Percentiles rank a stretch among this genome's conserved stretches.
These are phyloP conservation scores for Fusarium liriodendri DNA, from an alignment of 2,329 filamentous ascomycete species.

Conservation along the genomic window DNA sequence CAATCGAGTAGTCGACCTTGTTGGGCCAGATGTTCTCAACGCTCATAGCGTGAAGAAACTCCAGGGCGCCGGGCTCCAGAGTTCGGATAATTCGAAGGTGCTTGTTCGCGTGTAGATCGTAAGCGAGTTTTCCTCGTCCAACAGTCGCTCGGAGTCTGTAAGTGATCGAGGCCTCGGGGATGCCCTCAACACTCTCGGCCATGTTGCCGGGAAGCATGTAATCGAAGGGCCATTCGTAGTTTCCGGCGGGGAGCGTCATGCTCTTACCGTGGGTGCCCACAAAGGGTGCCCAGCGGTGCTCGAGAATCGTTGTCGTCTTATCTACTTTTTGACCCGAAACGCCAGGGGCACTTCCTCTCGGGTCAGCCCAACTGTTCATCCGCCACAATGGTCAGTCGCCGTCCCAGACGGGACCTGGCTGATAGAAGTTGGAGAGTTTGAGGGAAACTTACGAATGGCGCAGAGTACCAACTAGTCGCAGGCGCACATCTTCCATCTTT, in stretches of 20 bases:
- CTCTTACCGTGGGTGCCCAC: conserved; percentile 66
- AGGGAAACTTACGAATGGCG: conserved; percentile 68
- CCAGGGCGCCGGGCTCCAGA: conserved; percentile 78
- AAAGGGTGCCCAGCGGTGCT: conserved; percentile 77
- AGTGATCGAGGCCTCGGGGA: conserved; percentile 86
- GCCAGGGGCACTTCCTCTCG: conserved; percentile 65
- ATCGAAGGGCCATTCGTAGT: conserved; percentile 88
- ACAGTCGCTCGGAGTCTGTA: conserved; percentile 94
- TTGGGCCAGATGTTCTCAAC: conserved; percentile 98
- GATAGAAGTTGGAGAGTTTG: neutral
- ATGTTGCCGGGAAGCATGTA: conserved; percentile 76
- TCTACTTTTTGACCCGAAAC: conserved; percentile 70
- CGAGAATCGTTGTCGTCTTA: conserved; percentile 69
- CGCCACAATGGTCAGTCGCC: conserved; percentile 24
- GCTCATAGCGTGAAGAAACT: conserved; percentile 88
- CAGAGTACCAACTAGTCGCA: conserved; percentile 77
- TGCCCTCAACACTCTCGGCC: conserved; percentile 90
- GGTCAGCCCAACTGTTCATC: conserved; percentile 61
- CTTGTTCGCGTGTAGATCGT: conserved; percentile 85
- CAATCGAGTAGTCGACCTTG: conserved; percentile 96
- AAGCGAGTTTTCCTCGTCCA: conserved; percentile 85
- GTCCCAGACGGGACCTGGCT: conserved; percentile 5
- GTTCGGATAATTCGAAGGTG: conserved; percentile 83
- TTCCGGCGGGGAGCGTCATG: conserved; percentile 73
- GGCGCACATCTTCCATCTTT: conserved; percentile 77